phyloP scores from a whole-genome alignment of 129 eudicot genomes.

The Escallonia rubra region DNA sequence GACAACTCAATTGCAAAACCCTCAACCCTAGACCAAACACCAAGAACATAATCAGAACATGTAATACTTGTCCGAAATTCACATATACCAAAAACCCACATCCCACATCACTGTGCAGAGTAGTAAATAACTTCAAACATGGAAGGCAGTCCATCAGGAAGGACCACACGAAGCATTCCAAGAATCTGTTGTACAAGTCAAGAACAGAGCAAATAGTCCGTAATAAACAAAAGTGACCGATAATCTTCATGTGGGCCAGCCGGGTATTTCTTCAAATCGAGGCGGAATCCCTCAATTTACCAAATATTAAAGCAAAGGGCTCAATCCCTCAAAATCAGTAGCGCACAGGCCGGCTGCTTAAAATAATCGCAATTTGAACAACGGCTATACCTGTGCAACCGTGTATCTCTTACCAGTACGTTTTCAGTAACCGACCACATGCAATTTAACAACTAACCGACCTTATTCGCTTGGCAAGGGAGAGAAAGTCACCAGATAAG shows the following conservation, averaged over 20 bases:
- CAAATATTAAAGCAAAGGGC: too few species aligned
- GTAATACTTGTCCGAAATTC: constrained; percentile 25
- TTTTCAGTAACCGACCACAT: too few species aligned
- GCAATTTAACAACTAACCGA: too few species aligned
- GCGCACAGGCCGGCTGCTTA: too few species aligned
- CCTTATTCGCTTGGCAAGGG: too few species aligned
- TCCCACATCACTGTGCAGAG: constrained; percentile 28
- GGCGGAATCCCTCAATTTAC: background rate
- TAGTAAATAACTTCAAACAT: constrained; percentile 27
- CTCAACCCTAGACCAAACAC: constrained; percentile 45
- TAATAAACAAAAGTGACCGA: constrained; percentile 18
- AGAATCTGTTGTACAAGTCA: constrained; percentile 19
- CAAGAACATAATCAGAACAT: constrained; percentile 33
- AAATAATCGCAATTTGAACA: too few species aligned
- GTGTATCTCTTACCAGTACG: too few species aligned
- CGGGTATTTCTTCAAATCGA: background rate
- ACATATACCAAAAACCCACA: constrained; percentile 47
- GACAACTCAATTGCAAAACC: constrained; percentile 28
- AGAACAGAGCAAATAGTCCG: constrained; percentile 19
- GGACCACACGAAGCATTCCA: constrained; percentile 3
- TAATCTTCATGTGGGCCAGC: constrained; percentile 20
- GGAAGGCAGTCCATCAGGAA: constrained; percentile 43
- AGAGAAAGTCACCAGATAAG: too few species aligned
- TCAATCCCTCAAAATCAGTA: too few species aligned
- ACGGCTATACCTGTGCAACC: too few species aligned